Conservation (phyloP, 768 basidiomycete genomes). For the Mycena floridula region DNA sequence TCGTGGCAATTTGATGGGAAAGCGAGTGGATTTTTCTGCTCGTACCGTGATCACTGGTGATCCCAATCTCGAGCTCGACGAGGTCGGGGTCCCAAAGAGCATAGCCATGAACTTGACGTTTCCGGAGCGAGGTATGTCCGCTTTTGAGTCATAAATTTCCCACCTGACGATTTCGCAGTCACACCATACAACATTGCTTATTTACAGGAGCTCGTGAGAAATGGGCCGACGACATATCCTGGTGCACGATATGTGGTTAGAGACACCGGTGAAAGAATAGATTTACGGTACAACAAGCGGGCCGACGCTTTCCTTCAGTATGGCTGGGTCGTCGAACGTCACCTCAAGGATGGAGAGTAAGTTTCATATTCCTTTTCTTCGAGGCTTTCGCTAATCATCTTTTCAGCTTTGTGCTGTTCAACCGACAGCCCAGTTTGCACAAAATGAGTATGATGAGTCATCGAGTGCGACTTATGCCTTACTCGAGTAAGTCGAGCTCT, state of each 20-base stretch:
- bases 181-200: constrained; percentile 96
- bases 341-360: constrained; percentile 97
- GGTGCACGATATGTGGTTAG: constrained; percentile 96
- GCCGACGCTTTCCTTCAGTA: constrained; percentile 94
- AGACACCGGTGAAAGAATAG: constrained; percentile 96
- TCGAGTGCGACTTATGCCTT: constrained; percentile 93
- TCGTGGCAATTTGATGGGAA: constrained; percentile 98
- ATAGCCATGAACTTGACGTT: constrained; percentile 98
- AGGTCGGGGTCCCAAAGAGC: constrained; percentile 92
- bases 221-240: constrained; percentile 91
- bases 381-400: not conserved
- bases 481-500: constrained; percentile 70
- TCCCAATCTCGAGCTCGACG: constrained; percentile 92
- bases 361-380: constrained; percentile 27
- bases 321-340: constrained; percentile 97
- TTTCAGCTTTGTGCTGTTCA: constrained; percentile 83
- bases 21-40: constrained; percentile 98
- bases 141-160: not conserved
- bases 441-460: constrained; percentile 99
- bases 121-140: constrained; percentile 80
- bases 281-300: constrained; percentile 93
- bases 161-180: constrained; percentile 41
- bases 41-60: constrained; percentile 99
- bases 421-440: constrained; percentile 96
- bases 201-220: constrained; percentile 90